Conservation (phyloP, 768 basidiomycete genomes). For the Russula griseocarnosa region DNA sequence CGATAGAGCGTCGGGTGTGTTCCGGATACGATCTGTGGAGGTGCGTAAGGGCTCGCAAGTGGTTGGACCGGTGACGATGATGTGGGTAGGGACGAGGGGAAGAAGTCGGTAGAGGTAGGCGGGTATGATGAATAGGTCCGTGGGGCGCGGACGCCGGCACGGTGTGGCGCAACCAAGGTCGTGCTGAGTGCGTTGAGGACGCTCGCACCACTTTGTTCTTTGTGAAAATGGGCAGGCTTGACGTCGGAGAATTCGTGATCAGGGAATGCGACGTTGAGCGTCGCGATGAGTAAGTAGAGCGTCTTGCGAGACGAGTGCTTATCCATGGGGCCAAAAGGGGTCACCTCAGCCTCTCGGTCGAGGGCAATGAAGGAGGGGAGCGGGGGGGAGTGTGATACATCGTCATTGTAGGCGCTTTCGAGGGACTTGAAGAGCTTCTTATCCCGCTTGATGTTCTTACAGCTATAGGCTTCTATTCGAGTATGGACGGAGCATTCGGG, state of each 20-base stretch:
- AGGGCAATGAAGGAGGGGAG: conserved; percentile 74
- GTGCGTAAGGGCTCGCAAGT: conserved; percentile 61
- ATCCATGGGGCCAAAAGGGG: conserved; percentile 89
- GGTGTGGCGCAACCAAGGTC: conserved; percentile 71
- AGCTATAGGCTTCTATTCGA: conserved; percentile 93
- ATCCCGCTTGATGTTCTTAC: conserved; percentile 96
- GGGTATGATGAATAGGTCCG: conserved; percentile 87
- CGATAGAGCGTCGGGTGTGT: conserved; percentile 88
- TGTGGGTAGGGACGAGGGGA: conserved; percentile 69
- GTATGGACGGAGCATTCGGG: conserved; percentile 87
- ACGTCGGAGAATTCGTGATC: conserved; percentile 97
- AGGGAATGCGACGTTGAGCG: conserved; percentile 95
- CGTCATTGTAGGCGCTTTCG: conserved; percentile 81
- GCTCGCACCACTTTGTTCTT: conserved; percentile 66
- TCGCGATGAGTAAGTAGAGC: conserved; percentile 92
- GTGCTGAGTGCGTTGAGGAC: conserved; percentile 84
- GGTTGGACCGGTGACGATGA: conserved; percentile 65
- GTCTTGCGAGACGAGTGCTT: conserved; percentile 83
- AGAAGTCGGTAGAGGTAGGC: conserved; percentile 64
- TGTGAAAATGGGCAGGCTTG: conserved; percentile 83
- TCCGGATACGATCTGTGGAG: conserved; percentile 69
- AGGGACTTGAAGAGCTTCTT: conserved; percentile 93
- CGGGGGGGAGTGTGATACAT: conserved; percentile 78
- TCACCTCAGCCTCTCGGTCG: conserved; percentile 67
- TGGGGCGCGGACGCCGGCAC: conserved; percentile 61